A percentile compares a stretch with the other conserved stretches of the same genome.
Evolutionary conservation across 2,329 filamentous ascomycete species (phyloP).

Genomic region (Diaporthe capsici): DNA sequence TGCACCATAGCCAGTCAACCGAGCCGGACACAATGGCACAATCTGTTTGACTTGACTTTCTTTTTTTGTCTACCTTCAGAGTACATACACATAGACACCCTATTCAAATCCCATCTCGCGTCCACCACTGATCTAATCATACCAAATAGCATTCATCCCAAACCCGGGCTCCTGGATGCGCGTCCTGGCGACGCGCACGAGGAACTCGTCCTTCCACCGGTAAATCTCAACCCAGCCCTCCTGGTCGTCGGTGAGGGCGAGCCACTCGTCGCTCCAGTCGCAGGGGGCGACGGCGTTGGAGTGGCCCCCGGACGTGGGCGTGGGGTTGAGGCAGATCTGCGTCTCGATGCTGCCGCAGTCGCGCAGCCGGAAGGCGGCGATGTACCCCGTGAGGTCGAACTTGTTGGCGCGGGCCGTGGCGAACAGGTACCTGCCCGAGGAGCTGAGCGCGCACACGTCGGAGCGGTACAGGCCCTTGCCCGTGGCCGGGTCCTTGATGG

Average conservation of each 20-base stretch:
- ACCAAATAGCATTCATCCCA: conserved; percentile 98
- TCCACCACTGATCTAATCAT: conserved; percentile 67
- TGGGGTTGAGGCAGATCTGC: conserved; percentile 86
- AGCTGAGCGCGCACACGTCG: conserved; percentile 83
- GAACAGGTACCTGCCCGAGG: conserved; percentile 82
- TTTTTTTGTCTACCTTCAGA: neutral
- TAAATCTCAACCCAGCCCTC: conserved; percentile 91
- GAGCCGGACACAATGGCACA: neutral
- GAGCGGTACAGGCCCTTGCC: conserved; percentile 79
- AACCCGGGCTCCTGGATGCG: conserved; percentile 90
- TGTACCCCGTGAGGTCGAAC: conserved; percentile 83
- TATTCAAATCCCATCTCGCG: too few species aligned
- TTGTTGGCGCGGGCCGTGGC: conserved; percentile 86
- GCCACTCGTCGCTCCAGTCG: conserved; percentile 88
- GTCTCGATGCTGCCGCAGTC: conserved; percentile 79
- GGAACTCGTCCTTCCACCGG: conserved; percentile 85
- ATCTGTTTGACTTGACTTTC: neutral
- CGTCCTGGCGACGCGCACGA: conserved; percentile 82
- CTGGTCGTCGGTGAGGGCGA: conserved; percentile 92
- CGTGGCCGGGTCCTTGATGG: conserved; percentile 56
- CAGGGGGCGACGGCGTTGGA: conserved; percentile 90
- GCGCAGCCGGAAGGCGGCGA: conserved; percentile 82
- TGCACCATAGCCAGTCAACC: neutral
- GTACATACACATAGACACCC: neutral
- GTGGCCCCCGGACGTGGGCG: conserved; percentile 88